Percentiles rank a stretch among this genome's conserved stretches.
Conservation (phyloP, 129 eudicot genomes). For the Scalesia atractyloides region DNA sequence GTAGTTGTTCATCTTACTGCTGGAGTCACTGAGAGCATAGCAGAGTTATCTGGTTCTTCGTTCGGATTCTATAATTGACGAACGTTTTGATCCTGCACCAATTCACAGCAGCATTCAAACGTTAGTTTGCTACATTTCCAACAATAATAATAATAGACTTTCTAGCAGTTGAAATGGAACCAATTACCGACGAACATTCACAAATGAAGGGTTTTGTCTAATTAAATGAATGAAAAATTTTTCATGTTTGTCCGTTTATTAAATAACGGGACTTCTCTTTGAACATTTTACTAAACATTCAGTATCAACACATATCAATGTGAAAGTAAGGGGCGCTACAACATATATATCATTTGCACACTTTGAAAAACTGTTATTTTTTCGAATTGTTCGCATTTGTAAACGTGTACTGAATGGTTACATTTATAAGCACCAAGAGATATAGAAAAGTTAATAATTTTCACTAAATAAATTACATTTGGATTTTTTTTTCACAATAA, state of each 20-base stretch:
- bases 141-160: not conserved
- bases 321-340: not conserved
- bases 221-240: no score
- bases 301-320: not conserved
- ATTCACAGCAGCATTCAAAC: slow-evolving; percentile 1
- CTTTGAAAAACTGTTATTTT: not conserved
- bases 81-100: slow-evolving; percentile 17
- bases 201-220: not conserved
- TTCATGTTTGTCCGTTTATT: no score
- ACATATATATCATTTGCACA: not conserved
- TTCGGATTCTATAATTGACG: not conserved
- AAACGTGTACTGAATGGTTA: not conserved
- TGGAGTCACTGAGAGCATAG: slow-evolving; percentile 8
- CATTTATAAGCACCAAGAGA: not conserved
- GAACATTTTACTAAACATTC: not conserved
- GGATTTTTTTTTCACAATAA: not conserved
- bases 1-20: slow-evolving; percentile 1
- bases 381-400: no score
- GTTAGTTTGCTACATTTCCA: not conserved
- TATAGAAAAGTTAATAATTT: not conserved
- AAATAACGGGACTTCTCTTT: no score
- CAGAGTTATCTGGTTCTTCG: slow-evolving; percentile 2
- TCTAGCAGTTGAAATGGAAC: not conserved
- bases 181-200: not conserved
- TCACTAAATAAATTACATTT: no score